Percentiles rank a stretch among this genome's conserved stretches.
Evolutionary conservation across 2,329 filamentous ascomycete species (phyloP).

Genomic region (Botrytis sinoallii): DNA sequence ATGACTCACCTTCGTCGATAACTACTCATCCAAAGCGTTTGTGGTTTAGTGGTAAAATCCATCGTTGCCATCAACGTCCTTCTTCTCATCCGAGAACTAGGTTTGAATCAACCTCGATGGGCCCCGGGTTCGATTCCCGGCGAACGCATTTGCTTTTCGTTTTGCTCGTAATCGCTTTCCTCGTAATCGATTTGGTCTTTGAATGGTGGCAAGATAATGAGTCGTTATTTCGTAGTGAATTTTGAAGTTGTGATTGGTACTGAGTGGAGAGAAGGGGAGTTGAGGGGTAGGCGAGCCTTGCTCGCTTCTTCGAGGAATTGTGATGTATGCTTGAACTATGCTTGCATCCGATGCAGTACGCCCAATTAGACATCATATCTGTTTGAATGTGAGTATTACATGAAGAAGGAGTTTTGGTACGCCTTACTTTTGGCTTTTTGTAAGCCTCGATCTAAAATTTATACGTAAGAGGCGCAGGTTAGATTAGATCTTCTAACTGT

Average conservation of each 20-base stretch:
- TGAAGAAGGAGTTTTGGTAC: background rate
- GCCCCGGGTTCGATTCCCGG: background rate
- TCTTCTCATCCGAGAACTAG: background rate
- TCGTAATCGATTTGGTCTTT: background rate
- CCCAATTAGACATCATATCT: background rate
- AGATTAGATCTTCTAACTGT: background rate
- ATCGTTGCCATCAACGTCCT: constrained; percentile 19
- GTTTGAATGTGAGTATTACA: background rate
- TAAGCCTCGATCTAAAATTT: background rate
- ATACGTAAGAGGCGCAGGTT: background rate
- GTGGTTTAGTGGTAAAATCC: constrained; percentile 26
- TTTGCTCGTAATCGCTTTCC: background rate
- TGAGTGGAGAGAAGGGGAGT: background rate
- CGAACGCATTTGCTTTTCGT: background rate
- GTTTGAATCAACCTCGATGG: background rate
- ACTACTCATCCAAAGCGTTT: constrained; percentile 13
- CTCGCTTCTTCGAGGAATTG: background rate
- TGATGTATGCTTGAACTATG: background rate
- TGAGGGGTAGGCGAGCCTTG: background rate
- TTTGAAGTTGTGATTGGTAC: background rate
- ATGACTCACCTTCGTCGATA: fast-evolving
- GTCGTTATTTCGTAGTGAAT: background rate
- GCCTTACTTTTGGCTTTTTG: background rate
- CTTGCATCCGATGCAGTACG: background rate
- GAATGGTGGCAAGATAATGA: background rate